These are phyloP conservation scores for Metschnikowia aberdeeniae DNA, from an alignment of 805 yeast genomes.

Conservation along the genomic window DNA sequence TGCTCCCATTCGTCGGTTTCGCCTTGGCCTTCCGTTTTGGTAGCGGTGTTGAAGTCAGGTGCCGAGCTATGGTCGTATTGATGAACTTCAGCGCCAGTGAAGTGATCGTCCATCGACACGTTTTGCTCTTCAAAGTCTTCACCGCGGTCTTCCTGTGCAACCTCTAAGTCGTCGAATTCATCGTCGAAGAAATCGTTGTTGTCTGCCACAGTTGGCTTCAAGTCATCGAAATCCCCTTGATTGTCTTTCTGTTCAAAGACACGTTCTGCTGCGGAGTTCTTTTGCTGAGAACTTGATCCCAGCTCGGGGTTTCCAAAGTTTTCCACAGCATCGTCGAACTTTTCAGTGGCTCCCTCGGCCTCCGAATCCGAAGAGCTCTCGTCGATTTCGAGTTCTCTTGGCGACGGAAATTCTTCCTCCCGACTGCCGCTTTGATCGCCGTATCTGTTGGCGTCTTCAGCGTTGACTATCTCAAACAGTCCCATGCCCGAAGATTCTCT, in stretches of 20 bases:
- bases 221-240: slow-evolving; percentile 33
- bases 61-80: slow-evolving; percentile 9
- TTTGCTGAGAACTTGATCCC: no score
- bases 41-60: slow-evolving; percentile 8
- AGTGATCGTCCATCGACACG: slow-evolving; percentile 34
- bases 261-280: background rate
- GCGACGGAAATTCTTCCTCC: slow-evolving; percentile 57
- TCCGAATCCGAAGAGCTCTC: slow-evolving; percentile 45
- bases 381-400: slow-evolving; percentile 49
- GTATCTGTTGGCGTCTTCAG: slow-evolving; percentile 38
- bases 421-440: slow-evolving; percentile 11
- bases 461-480: slow-evolving; percentile 52
- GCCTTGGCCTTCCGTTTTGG: slow-evolving; percentile 14
- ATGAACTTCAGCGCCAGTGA: slow-evolving; percentile 32
- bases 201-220: slow-evolving; percentile 27
- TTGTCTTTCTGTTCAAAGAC: slow-evolving; percentile 3
- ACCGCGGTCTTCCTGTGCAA: slow-evolving; percentile 25
- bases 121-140: slow-evolving; percentile 26
- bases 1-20: slow-evolving; percentile 88
- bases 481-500: slow-evolving; percentile 44
- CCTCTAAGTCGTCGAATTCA: slow-evolving; percentile 38
- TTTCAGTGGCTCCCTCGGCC: slow-evolving; percentile 22
- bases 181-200: slow-evolving; percentile 31
- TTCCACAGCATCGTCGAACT: slow-evolving; percentile 36
- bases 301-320: slow-evolving; percentile 14